phyloP scores from a whole-genome alignment of 2,329 filamentous ascomycete species.

The Teratosphaeria destructans region DNA sequence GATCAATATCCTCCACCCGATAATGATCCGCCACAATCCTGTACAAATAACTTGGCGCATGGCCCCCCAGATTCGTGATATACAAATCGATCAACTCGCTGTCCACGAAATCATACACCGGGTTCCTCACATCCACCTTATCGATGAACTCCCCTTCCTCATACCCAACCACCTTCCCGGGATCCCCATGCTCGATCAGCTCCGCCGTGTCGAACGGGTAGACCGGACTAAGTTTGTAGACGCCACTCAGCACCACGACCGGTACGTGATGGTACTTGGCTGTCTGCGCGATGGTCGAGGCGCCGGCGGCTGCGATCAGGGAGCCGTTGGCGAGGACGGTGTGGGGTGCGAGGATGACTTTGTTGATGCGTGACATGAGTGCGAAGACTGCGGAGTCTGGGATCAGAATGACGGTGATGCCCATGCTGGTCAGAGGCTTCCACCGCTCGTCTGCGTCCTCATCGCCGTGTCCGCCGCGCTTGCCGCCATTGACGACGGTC shows the following conservation, averaged over 20 bases:
- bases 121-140: conserved; percentile 66
- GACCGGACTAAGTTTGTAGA: conserved; percentile 89
- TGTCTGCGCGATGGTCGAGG: conserved; percentile 70
- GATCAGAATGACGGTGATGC: conserved; percentile 73
- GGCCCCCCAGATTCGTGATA: conserved; percentile 71
- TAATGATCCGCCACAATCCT: conserved; percentile 67
- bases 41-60: conserved; percentile 62
- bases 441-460: conserved; percentile 47
- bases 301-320: conserved; percentile 74
- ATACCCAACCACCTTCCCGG: conserved; percentile 65
- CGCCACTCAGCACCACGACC: conserved; percentile 78
- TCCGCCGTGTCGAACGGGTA: conserved; percentile 69
- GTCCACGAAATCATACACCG: conserved; percentile 72
- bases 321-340: conserved; percentile 82
- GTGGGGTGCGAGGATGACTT: conserved; percentile 83
- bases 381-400: conserved; percentile 80
- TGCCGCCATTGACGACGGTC: conserved; percentile 46
- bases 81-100: conserved; percentile 68
- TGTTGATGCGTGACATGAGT: conserved; percentile 90
- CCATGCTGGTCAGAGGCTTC: conserved; percentile 68
- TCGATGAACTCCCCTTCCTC: conserved; percentile 71
- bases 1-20: conserved; percentile 58
- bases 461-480: conserved; percentile 30
- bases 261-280: conserved; percentile 73
- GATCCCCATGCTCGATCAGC: conserved; percentile 77